phyloP scores from a whole-genome alignment of 345 rosid species.

The Laguncularia racemosa region DNA sequence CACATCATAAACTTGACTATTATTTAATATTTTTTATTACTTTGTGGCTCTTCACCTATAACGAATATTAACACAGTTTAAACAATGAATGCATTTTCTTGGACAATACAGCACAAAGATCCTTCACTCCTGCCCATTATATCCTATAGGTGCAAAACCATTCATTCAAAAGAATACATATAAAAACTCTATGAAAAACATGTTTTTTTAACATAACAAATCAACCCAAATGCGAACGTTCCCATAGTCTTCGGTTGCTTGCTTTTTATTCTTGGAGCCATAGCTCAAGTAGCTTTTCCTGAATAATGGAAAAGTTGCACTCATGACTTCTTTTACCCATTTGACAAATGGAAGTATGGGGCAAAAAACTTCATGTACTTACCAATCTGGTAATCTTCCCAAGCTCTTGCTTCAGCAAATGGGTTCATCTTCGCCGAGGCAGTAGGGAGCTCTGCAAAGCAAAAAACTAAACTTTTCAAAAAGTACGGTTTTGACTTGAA shows the following conservation, averaged over 20 bases:
- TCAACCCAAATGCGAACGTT: conserved; percentile 24
- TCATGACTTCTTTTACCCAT: neutral
- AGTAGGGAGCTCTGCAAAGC: conserved; percentile 41
- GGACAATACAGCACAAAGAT: too few relatives aligned
- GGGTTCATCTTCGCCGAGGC: conserved; percentile 93
- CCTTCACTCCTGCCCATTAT: too few relatives aligned
- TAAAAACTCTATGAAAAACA: neutral
- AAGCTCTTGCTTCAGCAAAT: conserved; percentile 96
- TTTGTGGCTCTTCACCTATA: too few relatives aligned
- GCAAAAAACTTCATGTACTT: conserved; percentile 5
- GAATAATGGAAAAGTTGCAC: conserved; percentile 21
- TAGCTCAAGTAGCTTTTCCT: conserved; percentile 74
- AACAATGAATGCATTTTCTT: too few relatives aligned
- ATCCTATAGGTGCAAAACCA: too few relatives aligned
- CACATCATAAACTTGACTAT: too few relatives aligned
- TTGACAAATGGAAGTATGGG: neutral
- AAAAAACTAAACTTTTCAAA: conserved; percentile 3
- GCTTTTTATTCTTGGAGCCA: conserved; percentile 79
- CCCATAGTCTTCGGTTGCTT: conserved; percentile 66
- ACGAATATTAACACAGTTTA: too few relatives aligned
- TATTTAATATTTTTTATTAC: too few relatives aligned
- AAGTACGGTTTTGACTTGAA: conserved; percentile 1
- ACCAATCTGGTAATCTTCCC: conserved; percentile 99
- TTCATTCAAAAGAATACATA: too few relatives aligned
- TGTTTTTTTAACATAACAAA: neutral